Percentiles rank a stretch among this genome's conserved stretches.
Conservation (phyloP, 306 rosid genomes). For the Oxytropis ochrocephala region DNA sequence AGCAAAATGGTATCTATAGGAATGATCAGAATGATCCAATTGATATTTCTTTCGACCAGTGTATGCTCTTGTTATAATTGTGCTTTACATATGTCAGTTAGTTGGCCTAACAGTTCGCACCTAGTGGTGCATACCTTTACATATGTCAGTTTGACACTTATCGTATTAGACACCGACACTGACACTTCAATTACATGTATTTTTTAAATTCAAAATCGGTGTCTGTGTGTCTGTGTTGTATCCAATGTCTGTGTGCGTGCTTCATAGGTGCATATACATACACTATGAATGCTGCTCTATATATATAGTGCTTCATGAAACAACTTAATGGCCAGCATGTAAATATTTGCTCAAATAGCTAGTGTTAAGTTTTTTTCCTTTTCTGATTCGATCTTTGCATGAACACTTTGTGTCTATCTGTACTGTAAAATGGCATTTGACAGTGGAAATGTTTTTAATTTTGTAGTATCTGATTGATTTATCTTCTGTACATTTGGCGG, state of each 20-base stretch:
- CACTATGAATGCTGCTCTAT: constrained; percentile 2
- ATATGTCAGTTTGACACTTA: no score
- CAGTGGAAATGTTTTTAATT: not conserved
- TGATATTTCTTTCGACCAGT: constrained; percentile 58
- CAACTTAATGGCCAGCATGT: not conserved
- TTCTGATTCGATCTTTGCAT: not conserved
- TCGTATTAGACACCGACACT: no score
- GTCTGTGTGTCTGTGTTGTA: no score
- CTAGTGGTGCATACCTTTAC: constrained; percentile 8
- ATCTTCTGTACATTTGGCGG: constrained; percentile 10
- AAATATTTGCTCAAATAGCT: constrained; percentile 6
- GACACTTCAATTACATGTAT: no score
- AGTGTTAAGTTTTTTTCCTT: not conserved
- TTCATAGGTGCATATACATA: no score
- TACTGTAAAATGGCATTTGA: constrained; percentile 9
- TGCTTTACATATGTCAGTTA: constrained; percentile 30
- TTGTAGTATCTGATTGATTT: not conserved
- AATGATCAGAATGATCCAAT: constrained; percentile 55
- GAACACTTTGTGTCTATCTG: not conserved
- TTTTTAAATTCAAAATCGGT: no score
- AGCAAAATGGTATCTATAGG: constrained; percentile 75
- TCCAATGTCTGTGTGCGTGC: no score
- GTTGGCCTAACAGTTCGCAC: constrained; percentile 25
- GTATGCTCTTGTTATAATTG: constrained; percentile 48
- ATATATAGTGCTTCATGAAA: not conserved